Percentiles rank a stretch among this genome's conserved stretches.
Conservation (phyloP, 495 filamentous ascomycete species). For the Lasiosphaeriaceae sp. region DNA sequence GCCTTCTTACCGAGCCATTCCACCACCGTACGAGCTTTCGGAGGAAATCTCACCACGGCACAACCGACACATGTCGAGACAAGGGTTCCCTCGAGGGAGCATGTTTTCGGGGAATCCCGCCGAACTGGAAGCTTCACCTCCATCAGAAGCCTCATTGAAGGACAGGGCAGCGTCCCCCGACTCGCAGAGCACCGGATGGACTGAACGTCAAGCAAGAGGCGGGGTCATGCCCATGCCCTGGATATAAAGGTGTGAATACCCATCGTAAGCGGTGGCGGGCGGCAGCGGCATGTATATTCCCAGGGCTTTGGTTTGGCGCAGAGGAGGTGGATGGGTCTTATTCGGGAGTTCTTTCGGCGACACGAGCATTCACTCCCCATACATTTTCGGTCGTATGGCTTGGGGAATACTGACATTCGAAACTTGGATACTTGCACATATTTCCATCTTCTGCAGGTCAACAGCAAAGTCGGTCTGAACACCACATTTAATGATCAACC, state of each 20-base stretch:
- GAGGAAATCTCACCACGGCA: slow-evolving; percentile 10
- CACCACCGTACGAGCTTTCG: slow-evolving; percentile 18
- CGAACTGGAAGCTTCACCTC: slow-evolving; percentile 14
- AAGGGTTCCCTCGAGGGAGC: not conserved
- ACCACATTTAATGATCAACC: not conserved
- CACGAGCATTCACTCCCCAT: not conserved
- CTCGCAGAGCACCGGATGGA: slow-evolving; percentile 1
- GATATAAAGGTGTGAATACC: not conserved
- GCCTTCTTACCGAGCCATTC: slow-evolving; percentile 3
- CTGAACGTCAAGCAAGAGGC: not conserved
- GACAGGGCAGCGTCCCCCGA: slow-evolving; percentile 4
- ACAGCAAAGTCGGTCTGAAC: not conserved
- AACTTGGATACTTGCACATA: not conserved
- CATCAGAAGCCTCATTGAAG: slow-evolving; percentile 8
- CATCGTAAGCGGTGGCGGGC: no score
- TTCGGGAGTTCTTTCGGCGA: not conserved
- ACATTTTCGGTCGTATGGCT: not conserved
- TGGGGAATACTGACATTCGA: not conserved
- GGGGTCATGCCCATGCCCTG: slow-evolving; percentile 4
- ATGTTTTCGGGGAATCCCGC: slow-evolving; percentile 1
- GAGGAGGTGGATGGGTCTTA: not conserved
- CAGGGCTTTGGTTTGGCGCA: not conserved
- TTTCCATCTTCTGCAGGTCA: not conserved
- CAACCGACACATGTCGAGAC: not conserved
- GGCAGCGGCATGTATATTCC: not conserved